These are phyloP conservation scores for Kwoniella mangroviensis DNA, from an alignment of 768 basidiomycete genomes.

Conservation along the genomic window DNA sequence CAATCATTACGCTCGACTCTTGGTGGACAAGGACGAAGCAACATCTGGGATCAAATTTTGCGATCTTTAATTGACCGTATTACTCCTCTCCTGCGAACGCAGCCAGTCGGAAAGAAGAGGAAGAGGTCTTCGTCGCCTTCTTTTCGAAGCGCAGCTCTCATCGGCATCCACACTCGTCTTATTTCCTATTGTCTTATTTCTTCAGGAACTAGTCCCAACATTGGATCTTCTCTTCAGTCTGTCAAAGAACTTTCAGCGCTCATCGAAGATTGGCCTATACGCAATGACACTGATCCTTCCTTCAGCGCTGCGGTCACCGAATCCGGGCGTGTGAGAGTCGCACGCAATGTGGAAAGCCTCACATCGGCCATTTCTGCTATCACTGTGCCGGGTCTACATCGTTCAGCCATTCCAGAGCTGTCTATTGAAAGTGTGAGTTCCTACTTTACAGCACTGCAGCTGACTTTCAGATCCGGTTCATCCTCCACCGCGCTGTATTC, in stretches of 20 bases:
- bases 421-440: constrained; percentile 11
- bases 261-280: not conserved
- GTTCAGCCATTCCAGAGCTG: not conserved
- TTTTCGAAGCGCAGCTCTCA: not conserved
- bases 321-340: constrained; percentile 8
- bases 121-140: constrained; percentile 1
- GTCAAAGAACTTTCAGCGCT: not conserved
- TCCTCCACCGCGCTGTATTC: constrained; percentile 14
- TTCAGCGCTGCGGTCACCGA: not conserved
- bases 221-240: not conserved
- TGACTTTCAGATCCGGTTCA: constrained; percentile 13
- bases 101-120: constrained; percentile 11
- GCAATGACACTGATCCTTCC: not conserved
- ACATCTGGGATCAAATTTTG: constrained; percentile 1
- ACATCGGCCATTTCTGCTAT: not conserved
- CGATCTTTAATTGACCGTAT: not conserved
- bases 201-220: not conserved
- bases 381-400: not conserved
- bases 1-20: constrained; percentile 7
- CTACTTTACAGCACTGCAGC: not conserved
- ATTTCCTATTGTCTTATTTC: constrained; percentile 1
- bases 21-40: constrained; percentile 1
- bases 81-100: not conserved
- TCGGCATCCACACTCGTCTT: constrained; percentile 11
- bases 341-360: not conserved